These are phyloP conservation scores for Nadsonia fulvescens DNA, from an alignment of 805 yeast genomes.

Conservation along the genomic window DNA sequence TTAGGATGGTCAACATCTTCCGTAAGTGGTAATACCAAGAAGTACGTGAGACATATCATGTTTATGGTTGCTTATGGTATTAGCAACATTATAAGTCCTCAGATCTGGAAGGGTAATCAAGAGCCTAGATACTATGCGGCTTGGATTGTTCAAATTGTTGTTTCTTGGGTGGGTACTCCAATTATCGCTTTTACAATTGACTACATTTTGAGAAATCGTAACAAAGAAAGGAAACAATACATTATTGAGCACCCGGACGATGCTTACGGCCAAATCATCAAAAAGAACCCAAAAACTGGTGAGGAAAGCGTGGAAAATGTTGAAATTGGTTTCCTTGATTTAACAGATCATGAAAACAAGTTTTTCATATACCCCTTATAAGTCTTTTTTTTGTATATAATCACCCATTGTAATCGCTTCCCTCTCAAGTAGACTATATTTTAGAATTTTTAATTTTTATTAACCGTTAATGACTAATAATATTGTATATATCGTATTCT, in stretches of 20 bases:
- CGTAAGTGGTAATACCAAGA: constrained; percentile 36
- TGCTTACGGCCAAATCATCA: too few relatives aligned
- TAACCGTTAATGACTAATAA: too few relatives aligned
- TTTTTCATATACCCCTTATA: constrained; percentile 32
- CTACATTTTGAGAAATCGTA: constrained; percentile 25
- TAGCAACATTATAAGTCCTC: constrained; percentile 37
- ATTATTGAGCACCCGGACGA: constrained; percentile 1
- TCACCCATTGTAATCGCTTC: too few relatives aligned
- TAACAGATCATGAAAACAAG: constrained; percentile 36
- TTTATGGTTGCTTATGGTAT: constrained; percentile 29
- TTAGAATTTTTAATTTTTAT: too few relatives aligned
- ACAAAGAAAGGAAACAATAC: constrained; percentile 3
- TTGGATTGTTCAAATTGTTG: constrained; percentile 31
- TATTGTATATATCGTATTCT: too few relatives aligned
- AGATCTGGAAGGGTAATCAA: constrained; percentile 25
- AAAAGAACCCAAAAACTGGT: too few relatives aligned
- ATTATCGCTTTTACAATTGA: constrained; percentile 25
- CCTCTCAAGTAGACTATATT: too few relatives aligned
- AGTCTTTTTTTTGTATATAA: too few relatives aligned
- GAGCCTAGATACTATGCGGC: constrained; percentile 28
- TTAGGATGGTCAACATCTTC: constrained; percentile 26
- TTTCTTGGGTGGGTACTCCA: constrained; percentile 28
- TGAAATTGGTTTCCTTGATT: constrained; percentile 28
- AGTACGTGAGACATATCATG: constrained; percentile 26
- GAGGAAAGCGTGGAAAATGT: constrained; percentile 17